Conservation (phyloP, 2,329 filamentous ascomycete species). For the Colletotrichum caudatum region DNA sequence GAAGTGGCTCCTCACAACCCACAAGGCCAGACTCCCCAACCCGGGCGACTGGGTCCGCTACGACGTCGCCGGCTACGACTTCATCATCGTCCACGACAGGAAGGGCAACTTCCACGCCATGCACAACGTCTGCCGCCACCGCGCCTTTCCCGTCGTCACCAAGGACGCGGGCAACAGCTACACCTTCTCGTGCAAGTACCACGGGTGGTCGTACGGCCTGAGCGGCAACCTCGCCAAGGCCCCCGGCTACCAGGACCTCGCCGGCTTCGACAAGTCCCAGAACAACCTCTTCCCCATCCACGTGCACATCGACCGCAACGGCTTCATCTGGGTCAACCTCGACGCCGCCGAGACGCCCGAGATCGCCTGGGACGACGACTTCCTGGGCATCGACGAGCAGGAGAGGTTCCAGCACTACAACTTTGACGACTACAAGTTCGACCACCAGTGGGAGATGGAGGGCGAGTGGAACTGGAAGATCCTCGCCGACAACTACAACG, state of each 20-base stretch:
- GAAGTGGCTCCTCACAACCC: slow-evolving; percentile 67
- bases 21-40: slow-evolving; percentile 62
- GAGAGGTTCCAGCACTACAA: slow-evolving; percentile 59
- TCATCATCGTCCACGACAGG: slow-evolving; percentile 64
- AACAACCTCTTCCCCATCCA: slow-evolving; percentile 69
- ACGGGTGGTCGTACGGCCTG: slow-evolving; percentile 72
- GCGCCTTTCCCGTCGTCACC: slow-evolving; percentile 69
- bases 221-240: slow-evolving; percentile 70
- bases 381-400: slow-evolving; percentile 60
- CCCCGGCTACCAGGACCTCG: slow-evolving; percentile 67
- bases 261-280: slow-evolving; percentile 66
- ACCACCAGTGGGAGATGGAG: slow-evolving; percentile 69
- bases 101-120: slow-evolving; percentile 67
- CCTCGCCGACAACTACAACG: slow-evolving; percentile 73
- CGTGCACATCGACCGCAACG: slow-evolving; percentile 63
- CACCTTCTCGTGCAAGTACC: slow-evolving; percentile 70
- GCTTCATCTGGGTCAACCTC: slow-evolving; percentile 71
- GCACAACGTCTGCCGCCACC: slow-evolving; percentile 72
- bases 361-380: slow-evolving; percentile 65
- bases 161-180: slow-evolving; percentile 62
- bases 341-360: slow-evolving; percentile 59
- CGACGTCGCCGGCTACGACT: slow-evolving; percentile 66
- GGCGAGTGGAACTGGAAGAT: slow-evolving; percentile 72
- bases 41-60: slow-evolving; percentile 69
- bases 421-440: slow-evolving; percentile 67